Conservation (phyloP, 23 red algal species). For the Agarophyton chilense region DNA sequence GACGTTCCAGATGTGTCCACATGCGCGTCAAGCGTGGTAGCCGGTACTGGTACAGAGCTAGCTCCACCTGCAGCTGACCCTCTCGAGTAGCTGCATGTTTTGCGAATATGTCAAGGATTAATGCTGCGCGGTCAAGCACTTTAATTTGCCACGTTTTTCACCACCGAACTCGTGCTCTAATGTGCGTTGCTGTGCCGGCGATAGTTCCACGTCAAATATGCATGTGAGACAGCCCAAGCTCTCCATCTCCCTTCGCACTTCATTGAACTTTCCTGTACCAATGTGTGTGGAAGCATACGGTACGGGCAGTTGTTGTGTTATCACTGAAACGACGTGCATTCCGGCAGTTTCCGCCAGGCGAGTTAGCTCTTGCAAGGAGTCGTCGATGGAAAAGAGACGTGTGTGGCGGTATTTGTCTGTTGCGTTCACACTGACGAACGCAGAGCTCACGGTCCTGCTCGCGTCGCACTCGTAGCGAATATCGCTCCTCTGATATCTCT, state of each 20-base stretch:
- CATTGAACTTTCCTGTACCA: slow-evolving; percentile 89
- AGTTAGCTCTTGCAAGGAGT: slow-evolving; percentile 82
- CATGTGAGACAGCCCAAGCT: slow-evolving; percentile 68
- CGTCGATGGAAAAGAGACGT: slow-evolving; percentile 54
- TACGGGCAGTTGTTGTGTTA: slow-evolving; percentile 55
- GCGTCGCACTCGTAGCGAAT: slow-evolving; percentile 12
- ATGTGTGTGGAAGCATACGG: slow-evolving; percentile 77
- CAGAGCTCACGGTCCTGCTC: slow-evolving; percentile 38
- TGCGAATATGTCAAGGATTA: slow-evolving; percentile 99
- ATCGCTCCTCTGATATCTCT: neutral
- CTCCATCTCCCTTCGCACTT: slow-evolving; percentile 65
- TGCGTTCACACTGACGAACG: slow-evolving; percentile 51
- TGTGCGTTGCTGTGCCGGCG: slow-evolving; percentile 89
- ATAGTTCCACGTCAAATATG: slow-evolving; percentile 92
- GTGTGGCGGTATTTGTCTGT: slow-evolving; percentile 6
- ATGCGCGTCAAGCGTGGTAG: slow-evolving; percentile 89
- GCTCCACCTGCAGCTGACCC: slow-evolving; percentile 93
- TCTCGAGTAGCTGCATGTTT: slow-evolving; percentile 94
- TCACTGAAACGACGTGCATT: slow-evolving; percentile 78
- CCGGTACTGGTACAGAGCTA: slow-evolving; percentile 95
- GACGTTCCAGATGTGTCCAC: slow-evolving; percentile 95
- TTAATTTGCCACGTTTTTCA: slow-evolving; percentile 79
- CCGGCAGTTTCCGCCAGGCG: slow-evolving; percentile 92
- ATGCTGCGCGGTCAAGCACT: slow-evolving; percentile 95
- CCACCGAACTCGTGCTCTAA: slow-evolving; percentile 86